Base-by-base conservation (phyloP, 164 flowering plant genomes). In the Protea cynaroides region DNA sequence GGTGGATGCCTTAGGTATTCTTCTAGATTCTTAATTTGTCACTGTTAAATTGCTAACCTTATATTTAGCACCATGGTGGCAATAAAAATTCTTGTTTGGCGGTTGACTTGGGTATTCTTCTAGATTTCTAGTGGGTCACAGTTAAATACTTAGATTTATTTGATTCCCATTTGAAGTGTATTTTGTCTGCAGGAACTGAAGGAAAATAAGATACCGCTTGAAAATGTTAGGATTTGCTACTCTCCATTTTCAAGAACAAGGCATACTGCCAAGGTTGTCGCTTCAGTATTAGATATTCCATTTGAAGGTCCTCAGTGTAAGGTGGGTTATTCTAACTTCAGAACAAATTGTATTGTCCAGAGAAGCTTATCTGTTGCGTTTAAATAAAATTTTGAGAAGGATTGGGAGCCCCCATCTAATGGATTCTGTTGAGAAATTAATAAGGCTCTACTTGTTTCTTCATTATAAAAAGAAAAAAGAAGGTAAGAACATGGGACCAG, bases 181-280 rank as follows among this genome's bases (percentile, higher is more conserved):
- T 47, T 47, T 29, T 38, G 58, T 65, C 25, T 80, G 76, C 83
- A 94, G 99, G 82, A 81, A 71, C 74, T 94, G 54, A 72, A 80
- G 68, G 90, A 83, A 61, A 74, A 76, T 14, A 64, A 74, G 64
- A 76, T 86, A 56, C 78, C 79, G 8, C 69, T 89, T 61, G 85
- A 85, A 53, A 78, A 79, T 74, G 93, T 94, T 10, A 83, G 89
- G 49, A 89, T 91, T 70, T 94, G 96, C 75, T 94, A 88, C 72
- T 94, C 99, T 56, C 99, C 99, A 57, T 94, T 94, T 74, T 78
- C 96, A 47, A 85, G 99, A 75, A 89, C 99, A 50, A 78, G 59
- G 59, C 91, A 87, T 65, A 89, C 97, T 58, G 95, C 99, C 46
- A 65, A 79, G 79, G 80, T 74, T 56, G 97, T 81, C 65, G 93